phyloP scores from a whole-genome alignment of 148 eudicot genomes.

The Rhododendron simsii region DNA sequence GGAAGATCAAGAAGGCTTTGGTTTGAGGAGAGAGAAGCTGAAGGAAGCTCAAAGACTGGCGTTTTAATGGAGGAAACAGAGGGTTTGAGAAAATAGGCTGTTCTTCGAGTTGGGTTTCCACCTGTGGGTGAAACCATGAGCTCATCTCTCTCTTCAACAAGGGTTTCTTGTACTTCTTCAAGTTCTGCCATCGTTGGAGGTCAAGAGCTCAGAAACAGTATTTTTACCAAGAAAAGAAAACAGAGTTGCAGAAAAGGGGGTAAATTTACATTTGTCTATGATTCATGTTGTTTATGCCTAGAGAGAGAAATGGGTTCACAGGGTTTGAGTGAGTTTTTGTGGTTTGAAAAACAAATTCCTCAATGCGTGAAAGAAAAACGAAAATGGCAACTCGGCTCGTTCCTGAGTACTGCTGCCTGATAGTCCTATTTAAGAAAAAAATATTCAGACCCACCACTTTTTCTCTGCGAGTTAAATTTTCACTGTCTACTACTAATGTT shows the following conservation, averaged over 20 bases:
- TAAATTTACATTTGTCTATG: not conserved
- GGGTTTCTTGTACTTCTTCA: not conserved
- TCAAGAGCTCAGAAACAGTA: not conserved
- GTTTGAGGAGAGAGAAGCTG: constrained; percentile 2
- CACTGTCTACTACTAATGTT: too few relatives aligned
- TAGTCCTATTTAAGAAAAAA: too few relatives aligned
- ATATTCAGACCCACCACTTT: too few relatives aligned
- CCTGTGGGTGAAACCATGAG: constrained; percentile 22
- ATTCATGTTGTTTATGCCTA: not conserved
- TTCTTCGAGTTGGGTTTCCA: constrained; percentile 22
- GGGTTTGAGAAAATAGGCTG: constrained; percentile 41
- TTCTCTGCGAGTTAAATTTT: too few relatives aligned
- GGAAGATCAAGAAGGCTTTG: not conserved
- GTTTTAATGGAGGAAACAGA: constrained; percentile 2
- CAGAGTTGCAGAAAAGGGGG: not conserved
- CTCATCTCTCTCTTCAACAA: constrained; percentile 19
- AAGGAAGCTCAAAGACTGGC: not conserved
- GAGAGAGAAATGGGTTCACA: not conserved
- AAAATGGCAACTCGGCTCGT: too few relatives aligned
- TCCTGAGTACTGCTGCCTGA: too few relatives aligned
- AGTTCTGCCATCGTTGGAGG: not conserved
- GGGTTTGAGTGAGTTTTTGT: not conserved
- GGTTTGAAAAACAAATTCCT: not conserved
- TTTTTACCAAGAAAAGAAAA: not conserved
- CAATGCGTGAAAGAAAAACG: not conserved